Evolutionary conservation across 805 yeast species (phyloP), one percentile per base, ranked within the genome.

Genomic region (Yamadazyma nakazawae): DNA sequence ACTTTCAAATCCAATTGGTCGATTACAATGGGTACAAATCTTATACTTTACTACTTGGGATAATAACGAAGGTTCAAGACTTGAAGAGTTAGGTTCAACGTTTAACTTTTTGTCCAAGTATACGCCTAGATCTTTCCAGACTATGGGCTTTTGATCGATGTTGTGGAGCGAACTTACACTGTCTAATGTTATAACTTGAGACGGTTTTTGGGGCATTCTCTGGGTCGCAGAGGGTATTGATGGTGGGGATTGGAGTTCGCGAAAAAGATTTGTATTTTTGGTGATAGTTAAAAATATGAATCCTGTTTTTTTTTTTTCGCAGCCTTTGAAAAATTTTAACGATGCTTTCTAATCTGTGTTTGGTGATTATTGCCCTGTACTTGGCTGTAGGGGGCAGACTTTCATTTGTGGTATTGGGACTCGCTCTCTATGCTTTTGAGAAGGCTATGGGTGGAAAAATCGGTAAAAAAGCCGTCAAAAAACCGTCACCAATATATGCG

Each of bases 111-210:
- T 69, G 50, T 71, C 77, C 42, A 72, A 57, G 48, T 67, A 72
- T 10, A 62, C 67, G 10, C 77, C 77, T 45, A 72, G 64, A 37
- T 72, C 77, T 54, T 71, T 72, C 77, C 77, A 72, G 48, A 67
- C 62, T 26, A 67, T 63, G 9, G 66, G 60, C 46, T 64, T 50
- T 16, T 40, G 31, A 19, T 47, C 47, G 18, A 24, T 30, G 21
- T 34, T 30, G 8, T 28, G 18, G 31, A 42, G 43, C 28, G 50
- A 43, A 34, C 44, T 45, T 39, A 51, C 42, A 40, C 48, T 45
- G 40, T 48, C 48, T 48, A 51, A 48, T 11, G 54, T 51, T 24
- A 51, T 31, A 19, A 48, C 51, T 42, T 35, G 42, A 11, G 34
- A 19, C 12, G 47, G 31, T 32, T 41, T 43, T 13, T 26, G 39